Base-by-base conservation (phyloP, 768 basidiomycete species). In the Podaxis sp. region DNA sequence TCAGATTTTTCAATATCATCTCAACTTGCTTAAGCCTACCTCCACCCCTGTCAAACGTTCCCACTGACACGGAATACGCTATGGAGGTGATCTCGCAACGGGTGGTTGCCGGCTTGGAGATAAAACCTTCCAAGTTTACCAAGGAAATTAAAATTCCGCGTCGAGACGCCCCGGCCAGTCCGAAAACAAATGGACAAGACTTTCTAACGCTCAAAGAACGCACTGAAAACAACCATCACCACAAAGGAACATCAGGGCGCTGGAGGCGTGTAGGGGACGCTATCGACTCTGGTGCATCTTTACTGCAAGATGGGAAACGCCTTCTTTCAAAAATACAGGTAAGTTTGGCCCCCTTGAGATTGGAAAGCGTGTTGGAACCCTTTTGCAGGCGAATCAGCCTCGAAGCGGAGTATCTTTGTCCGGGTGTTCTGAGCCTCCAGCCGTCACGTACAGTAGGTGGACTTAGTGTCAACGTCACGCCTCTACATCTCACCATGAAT, bases 61-160 rank as follows among this genome's bases (percentile, higher is more conserved):
- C 89, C 0, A 90, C 87, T 3, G 87, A 90, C 66, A 80, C 84
- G 3, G 87, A 90, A 53, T 86, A 87, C 67, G 87, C 89, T 2
- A 89, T 89, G 84, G 80, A 87, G 40, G 70, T 90, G 11, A 88
- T 90, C 17, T 81, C 87, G 3, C 77, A 80, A 61, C 83, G 88
- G 7, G 78, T 88, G 3, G 80, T 83, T 38, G 73, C 79, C 19
- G 88, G 88, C 5, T 75, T 87, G 54, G 77, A 80, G 26, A 69
- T 88, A 39, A 74, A 70, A 22, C 76, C 81, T 4, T 66, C 73
- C 39, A 72, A 64, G 52, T 33, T 62, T 12, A 42, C 42, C 26
- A 68, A 63, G 36, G 52, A 40, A 22, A 19, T 17, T 3, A 42
- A 22, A 42, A 3, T 9, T n/a, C 28, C 55, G n/a, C 13, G 15